Evolutionary conservation across 257 asterid genomes (phyloP).

Genomic region (Euphrasia confusa): DNA sequence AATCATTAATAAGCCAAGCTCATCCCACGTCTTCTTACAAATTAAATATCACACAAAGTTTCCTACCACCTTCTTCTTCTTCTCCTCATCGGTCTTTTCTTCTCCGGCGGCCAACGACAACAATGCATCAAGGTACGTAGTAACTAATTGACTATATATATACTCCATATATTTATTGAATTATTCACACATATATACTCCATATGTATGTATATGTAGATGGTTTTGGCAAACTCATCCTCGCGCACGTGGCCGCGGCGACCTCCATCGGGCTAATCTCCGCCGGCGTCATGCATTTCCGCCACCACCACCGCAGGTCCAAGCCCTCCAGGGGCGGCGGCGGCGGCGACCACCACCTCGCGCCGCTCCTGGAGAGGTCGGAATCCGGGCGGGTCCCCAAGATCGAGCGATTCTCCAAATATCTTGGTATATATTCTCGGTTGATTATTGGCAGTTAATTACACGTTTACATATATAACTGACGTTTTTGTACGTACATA

Average conservation of each 20-base stretch:
- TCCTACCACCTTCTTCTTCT: background rate
- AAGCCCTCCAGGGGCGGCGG: conserved; percentile 26
- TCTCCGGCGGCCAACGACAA: background rate
- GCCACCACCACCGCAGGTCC: conserved; percentile 33
- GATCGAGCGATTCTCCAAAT: conserved; percentile 66
- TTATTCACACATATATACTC: too few species aligned
- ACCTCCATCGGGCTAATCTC: conserved; percentile 44
- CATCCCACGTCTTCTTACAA: too few species aligned
- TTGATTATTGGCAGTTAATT: too few species aligned
- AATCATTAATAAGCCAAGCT: too few species aligned
- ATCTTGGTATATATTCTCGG: conserved; percentile 68
- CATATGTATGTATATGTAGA: conserved; percentile 14
- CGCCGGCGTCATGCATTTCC: conserved; percentile 46
- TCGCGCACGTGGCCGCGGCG: conserved; percentile 45
- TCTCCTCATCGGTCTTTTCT: background rate
- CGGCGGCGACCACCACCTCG: conserved; percentile 29
- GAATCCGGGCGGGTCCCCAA: conserved; percentile 51
- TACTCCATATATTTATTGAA: too few species aligned
- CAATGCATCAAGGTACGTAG: background rate
- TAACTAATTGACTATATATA: background rate
- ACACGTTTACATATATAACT: too few species aligned
- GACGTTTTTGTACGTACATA: too few species aligned
- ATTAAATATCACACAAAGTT: too few species aligned
- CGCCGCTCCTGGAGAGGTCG: conserved; percentile 51
- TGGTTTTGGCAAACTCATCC: conserved; percentile 30